Percentiles rank a stretch among this genome's conserved stretches.
These are phyloP conservation scores for Tuber indicum DNA, from an alignment of 495 filamentous ascomycete genomes.

Conservation along the genomic window DNA sequence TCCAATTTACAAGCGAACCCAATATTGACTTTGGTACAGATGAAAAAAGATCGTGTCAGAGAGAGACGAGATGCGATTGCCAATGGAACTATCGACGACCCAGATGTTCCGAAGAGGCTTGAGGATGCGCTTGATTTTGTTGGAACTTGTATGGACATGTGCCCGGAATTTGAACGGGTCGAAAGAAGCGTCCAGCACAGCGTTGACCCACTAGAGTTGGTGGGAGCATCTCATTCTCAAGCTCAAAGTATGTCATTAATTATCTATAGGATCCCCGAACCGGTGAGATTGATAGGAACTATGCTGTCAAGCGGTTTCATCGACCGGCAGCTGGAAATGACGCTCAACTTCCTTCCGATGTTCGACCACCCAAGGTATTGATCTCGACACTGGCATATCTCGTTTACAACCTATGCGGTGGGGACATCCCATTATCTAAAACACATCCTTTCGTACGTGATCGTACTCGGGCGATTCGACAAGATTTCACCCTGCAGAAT, in stretches of 20 bases:
- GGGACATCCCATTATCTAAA: constrained; percentile 56
- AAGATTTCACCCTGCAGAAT: constrained; percentile 83
- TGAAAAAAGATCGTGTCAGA: constrained; percentile 60
- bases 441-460: constrained; percentile 92
- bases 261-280: constrained; percentile 35
- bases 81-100: constrained; percentile 76
- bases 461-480: constrained; percentile 80
- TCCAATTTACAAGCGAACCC: background rate
- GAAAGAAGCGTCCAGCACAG: constrained; percentile 48
- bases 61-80: constrained; percentile 64
- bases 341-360: constrained; percentile 83
- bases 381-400: constrained; percentile 76
- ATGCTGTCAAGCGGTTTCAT: constrained; percentile 70
- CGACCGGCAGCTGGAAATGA: constrained; percentile 89
- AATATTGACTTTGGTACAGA: constrained; percentile 8
- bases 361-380: constrained; percentile 70
- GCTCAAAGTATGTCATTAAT: constrained; percentile 16
- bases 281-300: constrained; percentile 24
- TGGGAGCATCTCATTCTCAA: constrained; percentile 43
- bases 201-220: constrained; percentile 55
- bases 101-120: constrained; percentile 71
- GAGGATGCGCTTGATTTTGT: constrained; percentile 79
- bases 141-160: constrained; percentile 89
- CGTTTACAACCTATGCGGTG: constrained; percentile 63
- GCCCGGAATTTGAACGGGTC: constrained; percentile 70